phyloP scores from a whole-genome alignment of 2,329 filamentous ascomycete species.

The Sporothrix mexicana region DNA sequence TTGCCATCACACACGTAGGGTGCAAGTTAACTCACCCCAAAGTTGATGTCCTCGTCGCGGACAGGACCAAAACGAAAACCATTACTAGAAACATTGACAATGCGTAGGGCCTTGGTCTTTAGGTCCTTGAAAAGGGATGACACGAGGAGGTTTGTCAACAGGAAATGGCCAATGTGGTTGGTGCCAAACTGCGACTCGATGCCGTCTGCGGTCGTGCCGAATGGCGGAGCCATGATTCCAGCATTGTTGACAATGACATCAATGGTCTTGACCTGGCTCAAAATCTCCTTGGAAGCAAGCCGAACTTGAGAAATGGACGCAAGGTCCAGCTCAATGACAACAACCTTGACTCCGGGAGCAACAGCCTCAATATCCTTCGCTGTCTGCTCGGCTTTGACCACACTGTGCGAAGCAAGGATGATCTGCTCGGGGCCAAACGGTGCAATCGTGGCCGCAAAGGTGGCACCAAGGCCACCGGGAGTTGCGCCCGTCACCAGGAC shows the following conservation, averaged over 20 bases:
- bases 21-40: conserved; percentile 39
- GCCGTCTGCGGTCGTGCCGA: conserved; percentile 48
- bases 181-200: conserved; percentile 53
- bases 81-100: conserved; percentile 34
- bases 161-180: conserved; percentile 58
- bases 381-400: conserved; percentile 43
- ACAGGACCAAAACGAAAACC: conserved; percentile 18
- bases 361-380: conserved; percentile 43
- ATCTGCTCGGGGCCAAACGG: conserved; percentile 33
- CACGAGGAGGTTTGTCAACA: conserved; percentile 55
- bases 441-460: conserved; percentile 35
- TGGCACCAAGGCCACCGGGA: conserved; percentile 35
- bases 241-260: conserved; percentile 56
- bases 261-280: conserved; percentile 43
- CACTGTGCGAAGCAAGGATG: conserved; percentile 37
- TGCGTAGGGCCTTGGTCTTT: conserved; percentile 33
- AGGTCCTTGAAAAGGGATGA: conserved; percentile 41
- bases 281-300: conserved; percentile 45
- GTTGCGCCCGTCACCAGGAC: conserved; percentile 39
- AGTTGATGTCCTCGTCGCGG: conserved; percentile 33
- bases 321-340: conserved; percentile 48
- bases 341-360: conserved; percentile 43
- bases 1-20: background rate
- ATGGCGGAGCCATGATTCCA: conserved; percentile 49
- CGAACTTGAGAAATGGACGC: conserved; percentile 47